Base-by-base conservation (phyloP, 192 early-diverging fungal genomes). In the Backusella macrospora region DNA sequence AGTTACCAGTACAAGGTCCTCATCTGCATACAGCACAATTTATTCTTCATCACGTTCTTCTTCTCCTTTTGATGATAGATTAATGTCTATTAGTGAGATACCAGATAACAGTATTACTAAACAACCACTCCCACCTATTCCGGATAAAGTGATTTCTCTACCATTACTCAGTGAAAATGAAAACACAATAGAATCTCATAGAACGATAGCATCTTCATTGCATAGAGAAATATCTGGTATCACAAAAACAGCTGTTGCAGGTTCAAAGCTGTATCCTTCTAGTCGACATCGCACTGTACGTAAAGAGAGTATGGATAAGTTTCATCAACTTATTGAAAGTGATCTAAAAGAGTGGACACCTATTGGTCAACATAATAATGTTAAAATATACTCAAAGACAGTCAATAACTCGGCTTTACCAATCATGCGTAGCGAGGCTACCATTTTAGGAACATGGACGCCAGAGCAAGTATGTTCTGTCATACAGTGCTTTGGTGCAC, bases 391-490 rank as follows among this genome's bases (percentile, higher is more conserved):
- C 26, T 76, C 74, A 8, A 73, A 80, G 42, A 40, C 81, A 6
- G 75, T 79, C 39, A 71, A 75, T 7, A 80, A 79, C 4, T 78
- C 72, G 39, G 66, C 78, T 14, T 67, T 81, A 43, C 86, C 84
- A 10, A 78, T 83, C 48, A 71, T 87, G 49, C 77, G 84, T 45
- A 76, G 79, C 6, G 82, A 87, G 44, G 70, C 71, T 10, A 74
- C 71, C 16, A 76, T 87, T 40, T 63, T 70, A 21, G 79, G 79
- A 52, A 65, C 71, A 9, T 87, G 78, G 82, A 79, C 80, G 10
- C 78, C 82, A 6, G 82, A 85, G 21, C 84, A 87, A 42, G 74
- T 85, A 15, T 82, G 81, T 29, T 76, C 84, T 6, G 80, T 83
- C 9, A 78, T 85, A 13, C 77, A 81, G n/a, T 78, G 76, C 38